phyloP scores from a whole-genome alignment of 1,284 basidiomycete genomes.

The Ceratobasidium sp. region DNA sequence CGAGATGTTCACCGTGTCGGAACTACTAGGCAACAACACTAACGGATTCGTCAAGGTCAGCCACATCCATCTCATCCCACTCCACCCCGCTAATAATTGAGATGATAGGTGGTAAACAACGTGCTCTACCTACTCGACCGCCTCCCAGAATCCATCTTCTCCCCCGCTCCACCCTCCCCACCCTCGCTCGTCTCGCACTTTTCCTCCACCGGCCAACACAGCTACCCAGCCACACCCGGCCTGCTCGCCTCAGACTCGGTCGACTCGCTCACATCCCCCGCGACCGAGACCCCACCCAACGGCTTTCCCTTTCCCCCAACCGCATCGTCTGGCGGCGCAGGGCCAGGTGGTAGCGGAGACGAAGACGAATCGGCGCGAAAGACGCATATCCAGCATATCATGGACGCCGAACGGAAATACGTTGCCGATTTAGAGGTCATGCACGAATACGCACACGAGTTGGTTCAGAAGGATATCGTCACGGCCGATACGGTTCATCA shows the following conservation, averaged over 20 bases:
- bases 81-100: conserved; percentile 13
- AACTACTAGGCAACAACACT: conserved; percentile 84
- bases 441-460: conserved; percentile 71
- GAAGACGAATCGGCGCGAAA: conserved; percentile 77
- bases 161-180: conserved; percentile 64
- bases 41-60: conserved; percentile 95
- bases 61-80: conserved; percentile 8
- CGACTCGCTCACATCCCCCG: conserved; percentile 58
- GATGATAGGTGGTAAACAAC: conserved; percentile 84
- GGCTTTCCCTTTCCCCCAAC: conserved; percentile 31
- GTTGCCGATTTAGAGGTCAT: conserved; percentile 98
- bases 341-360: conserved; percentile 59
- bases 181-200: conserved; percentile 45
- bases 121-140: conserved; percentile 88
- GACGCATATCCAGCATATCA: conserved; percentile 86
- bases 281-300: conserved; percentile 24
- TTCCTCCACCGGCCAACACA: conserved; percentile 14
- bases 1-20: conserved; percentile 82
- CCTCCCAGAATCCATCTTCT: conserved; percentile 79
- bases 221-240: conserved; percentile 46
- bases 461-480: conserved; percentile 34
- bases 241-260: conserved; percentile 65
- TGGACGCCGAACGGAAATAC: conserved; percentile 97
- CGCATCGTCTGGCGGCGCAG: conserved; percentile 49
- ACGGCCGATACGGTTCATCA: conserved; percentile 87